Percentiles rank a stretch among this genome's conserved stretches.
Evolutionary conservation across 495 filamentous ascomycete genomes (phyloP).

Genomic region (Gamarada debralockiae): DNA sequence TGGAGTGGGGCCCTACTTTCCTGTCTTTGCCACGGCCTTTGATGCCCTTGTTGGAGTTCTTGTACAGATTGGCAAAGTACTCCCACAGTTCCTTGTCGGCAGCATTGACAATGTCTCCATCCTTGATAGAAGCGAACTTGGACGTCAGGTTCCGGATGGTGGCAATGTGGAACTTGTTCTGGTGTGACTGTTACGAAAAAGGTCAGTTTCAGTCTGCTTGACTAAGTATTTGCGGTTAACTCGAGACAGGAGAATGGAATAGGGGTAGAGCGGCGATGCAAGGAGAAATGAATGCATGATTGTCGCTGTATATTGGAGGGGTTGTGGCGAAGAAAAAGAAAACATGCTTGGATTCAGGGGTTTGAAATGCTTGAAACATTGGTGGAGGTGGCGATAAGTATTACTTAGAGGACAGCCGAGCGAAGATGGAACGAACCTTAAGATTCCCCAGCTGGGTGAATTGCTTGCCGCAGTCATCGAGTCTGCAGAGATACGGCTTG

Average conservation of each 20-base stretch:
- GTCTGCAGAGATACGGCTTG: slow-evolving; percentile 76
- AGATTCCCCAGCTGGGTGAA: slow-evolving; percentile 89
- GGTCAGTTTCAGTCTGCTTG: slow-evolving; percentile 2
- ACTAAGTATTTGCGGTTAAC: slow-evolving; percentile 6
- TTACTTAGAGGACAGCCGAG: no score
- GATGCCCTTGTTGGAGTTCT: slow-evolving; percentile 92
- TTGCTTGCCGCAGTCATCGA: slow-evolving; percentile 78
- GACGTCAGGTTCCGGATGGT: slow-evolving; percentile 68
- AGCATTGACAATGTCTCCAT: slow-evolving; percentile 56
- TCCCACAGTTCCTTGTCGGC: slow-evolving; percentile 78
- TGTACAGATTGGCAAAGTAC: slow-evolving; percentile 85
- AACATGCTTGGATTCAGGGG: slow-evolving; percentile 3
- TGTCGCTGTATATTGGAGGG: slow-evolving; percentile 3
- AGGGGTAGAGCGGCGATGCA: background rate
- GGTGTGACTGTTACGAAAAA: slow-evolving; percentile 68
- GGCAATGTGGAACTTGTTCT: slow-evolving; percentile 83
- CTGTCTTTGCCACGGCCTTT: slow-evolving; percentile 89
- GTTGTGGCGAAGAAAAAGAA: slow-evolving; percentile 5
- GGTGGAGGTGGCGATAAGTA: background rate
- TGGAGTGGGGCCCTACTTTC: slow-evolving; percentile 35
- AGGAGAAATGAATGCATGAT: background rate
- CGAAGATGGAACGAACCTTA: slow-evolving; percentile 54
- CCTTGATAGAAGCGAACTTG: slow-evolving; percentile 64
- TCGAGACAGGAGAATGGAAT: slow-evolving; percentile 8
- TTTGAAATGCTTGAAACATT: slow-evolving; percentile 11